phyloP scores from a whole-genome alignment of 2,329 filamentous ascomycete genomes.

The Colletotrichum cordylinicola region DNA sequence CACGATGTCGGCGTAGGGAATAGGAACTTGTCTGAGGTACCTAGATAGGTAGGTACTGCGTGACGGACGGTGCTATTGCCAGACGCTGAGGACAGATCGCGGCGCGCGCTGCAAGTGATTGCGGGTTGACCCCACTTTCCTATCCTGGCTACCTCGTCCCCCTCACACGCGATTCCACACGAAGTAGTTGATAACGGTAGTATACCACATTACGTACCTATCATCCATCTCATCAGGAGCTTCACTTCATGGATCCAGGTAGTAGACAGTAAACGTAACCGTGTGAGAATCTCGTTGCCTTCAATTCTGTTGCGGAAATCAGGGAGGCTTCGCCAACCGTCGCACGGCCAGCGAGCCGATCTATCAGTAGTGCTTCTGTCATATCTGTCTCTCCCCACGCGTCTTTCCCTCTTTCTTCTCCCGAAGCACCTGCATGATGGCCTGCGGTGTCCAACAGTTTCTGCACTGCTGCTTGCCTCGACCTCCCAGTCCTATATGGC shows the following conservation, averaged over 20 bases:
- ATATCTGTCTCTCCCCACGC: neutral
- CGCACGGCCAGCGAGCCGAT: conserved; percentile 4
- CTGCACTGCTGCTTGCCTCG: neutral
- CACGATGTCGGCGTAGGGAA: neutral
- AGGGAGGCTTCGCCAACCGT: conserved; percentile 5
- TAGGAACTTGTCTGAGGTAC: neutral
- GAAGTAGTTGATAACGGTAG: neutral
- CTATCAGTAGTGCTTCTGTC: conserved; percentile 14
- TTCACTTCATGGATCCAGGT: neutral
- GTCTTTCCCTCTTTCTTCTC: neutral
- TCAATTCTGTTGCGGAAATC: conserved; percentile 15
- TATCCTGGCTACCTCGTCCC: neutral
- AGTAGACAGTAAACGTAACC: neutral
- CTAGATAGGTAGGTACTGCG: too few relatives aligned
- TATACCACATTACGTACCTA: neutral
- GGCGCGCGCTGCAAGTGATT: neutral
- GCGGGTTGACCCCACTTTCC: neutral
- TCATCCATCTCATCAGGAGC: neutral
- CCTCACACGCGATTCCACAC: neutral
- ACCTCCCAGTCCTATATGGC: neutral
- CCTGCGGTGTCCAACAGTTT: neutral
- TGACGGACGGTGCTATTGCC: neutral
- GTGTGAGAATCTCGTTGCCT: conserved; percentile 5
- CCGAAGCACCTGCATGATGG: conserved; percentile 6
- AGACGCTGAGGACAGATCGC: neutral